Base-by-base conservation (phyloP, 148 eudicot species). In the Pouteria glomerata region DNA sequence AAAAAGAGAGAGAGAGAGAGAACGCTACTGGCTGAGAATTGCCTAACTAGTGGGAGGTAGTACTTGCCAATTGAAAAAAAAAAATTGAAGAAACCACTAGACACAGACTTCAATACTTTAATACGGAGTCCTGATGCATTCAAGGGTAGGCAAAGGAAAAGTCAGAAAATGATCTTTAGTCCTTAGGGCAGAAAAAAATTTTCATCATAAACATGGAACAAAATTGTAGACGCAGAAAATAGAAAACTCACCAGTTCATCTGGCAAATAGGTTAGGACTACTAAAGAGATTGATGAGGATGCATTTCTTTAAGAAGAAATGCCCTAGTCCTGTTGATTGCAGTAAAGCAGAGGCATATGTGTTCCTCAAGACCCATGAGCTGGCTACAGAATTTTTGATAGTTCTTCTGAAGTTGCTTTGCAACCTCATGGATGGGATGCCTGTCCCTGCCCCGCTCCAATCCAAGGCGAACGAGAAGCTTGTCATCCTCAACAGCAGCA, bases 321-420 rank as follows among this genome's bases (percentile, higher is more conserved):
- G 78, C 45, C 74, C 98, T 87, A 23, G 93, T 87, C 73, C 85
- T 81, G 76, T 94, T 94, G n/a, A 91, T 86, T 61, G 89, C 89
- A 62, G 83, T 74, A 70, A 94, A 86, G 74, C 97, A 89, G 34
- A 86, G 84, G 55, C 94, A 89, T 44, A 94, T 76, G 69, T 89
- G 89, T 44, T 84, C 92, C 78, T 89, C 93, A 8, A 94, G 92
- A 76, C 86, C 94, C 4, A 26, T 78, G 33, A 94, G 89, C 80
- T 87, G 88, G 55, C 77, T 59, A 10, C 73, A 63, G 35, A 91
- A 78, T 83, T 82, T 85, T 6, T 35, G 41, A 41, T 79, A 85
- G 52, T 81, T 89, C 76, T 80, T 87, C 56, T 75, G 74, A 29
- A 94, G 87, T 68, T 81, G 91, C 84, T 85, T 89, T 57, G 86